phyloP scores from a whole-genome alignment of 306 rosid species.

The Geum urbanum region DNA sequence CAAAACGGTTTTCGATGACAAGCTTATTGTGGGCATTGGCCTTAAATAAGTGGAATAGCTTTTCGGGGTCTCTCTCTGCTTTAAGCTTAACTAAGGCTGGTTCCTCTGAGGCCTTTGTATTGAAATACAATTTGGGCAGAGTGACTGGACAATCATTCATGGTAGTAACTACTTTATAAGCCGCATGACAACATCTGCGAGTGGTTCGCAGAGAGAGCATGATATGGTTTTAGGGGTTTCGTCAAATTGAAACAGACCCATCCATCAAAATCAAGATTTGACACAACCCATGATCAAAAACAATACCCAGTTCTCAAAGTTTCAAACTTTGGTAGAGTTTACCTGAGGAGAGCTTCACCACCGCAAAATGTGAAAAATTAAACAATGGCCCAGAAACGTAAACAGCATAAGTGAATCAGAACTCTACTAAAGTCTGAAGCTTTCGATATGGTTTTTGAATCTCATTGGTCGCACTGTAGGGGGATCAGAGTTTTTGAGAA shows the following conservation, averaged over 20 bases:
- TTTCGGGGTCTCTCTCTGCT: slow-evolving; percentile 60
- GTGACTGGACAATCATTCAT: slow-evolving; percentile 13
- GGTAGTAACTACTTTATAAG: slow-evolving; percentile 15
- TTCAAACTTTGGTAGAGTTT: slow-evolving; percentile 3
- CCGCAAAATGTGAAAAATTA: too few relatives aligned
- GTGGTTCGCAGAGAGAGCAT: slow-evolving; percentile 70
- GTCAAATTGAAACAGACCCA: slow-evolving; percentile 34
- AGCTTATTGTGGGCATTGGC: slow-evolving; percentile 64
- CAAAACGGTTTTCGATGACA: slow-evolving; percentile 57
- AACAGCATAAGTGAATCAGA: slow-evolving; percentile 5
- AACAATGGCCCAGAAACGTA: slow-evolving; percentile 18
- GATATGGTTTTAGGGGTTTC: slow-evolving; percentile 33
- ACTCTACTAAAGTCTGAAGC: neutral
- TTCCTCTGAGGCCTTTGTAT: slow-evolving; percentile 35
- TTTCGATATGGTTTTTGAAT: neutral
- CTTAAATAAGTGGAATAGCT: slow-evolving; percentile 53
- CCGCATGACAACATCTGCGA: slow-evolving; percentile 52
- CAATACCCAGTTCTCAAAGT: neutral
- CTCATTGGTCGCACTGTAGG: neutral
- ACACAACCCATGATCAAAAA: slow-evolving; percentile 15
- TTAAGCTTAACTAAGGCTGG: slow-evolving; percentile 55
- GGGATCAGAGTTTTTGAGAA: neutral
- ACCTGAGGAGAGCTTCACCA: neutral
- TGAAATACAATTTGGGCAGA: slow-evolving; percentile 12
- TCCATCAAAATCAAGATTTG: slow-evolving; percentile 32